Base-by-base conservation (phyloP, 1,139 yeast genomes). In the Trichomonascaceae sp. region DNA sequence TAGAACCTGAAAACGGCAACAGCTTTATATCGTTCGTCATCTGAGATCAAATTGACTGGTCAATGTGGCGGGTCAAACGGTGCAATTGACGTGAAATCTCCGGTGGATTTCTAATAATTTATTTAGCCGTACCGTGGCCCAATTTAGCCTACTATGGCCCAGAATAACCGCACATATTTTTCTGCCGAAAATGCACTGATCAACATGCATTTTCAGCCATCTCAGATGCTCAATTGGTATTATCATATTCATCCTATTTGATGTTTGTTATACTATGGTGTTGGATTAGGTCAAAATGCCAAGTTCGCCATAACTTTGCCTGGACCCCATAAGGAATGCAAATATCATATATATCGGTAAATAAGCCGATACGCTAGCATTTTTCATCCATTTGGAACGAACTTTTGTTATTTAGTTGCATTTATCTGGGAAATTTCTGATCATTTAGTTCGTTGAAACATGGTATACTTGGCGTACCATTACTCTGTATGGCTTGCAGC, bases 1-100 rank as follows among this genome's bases (percentile, higher is more conserved):
- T 52, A 9, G 46, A 30, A 19, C 46, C 51, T n/a, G 22, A 15
- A 32, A 43, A 50, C 18, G 43, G 18, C 15, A 50, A 17, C 8
- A 49, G 49, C 27, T 50, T 50, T 12, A 48, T 20, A 8, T 19
- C 46, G 17, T 27, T 19, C 13, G 30, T 44, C 41, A 15, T 36
- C 9, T 10, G 15, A 9, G 39, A 4, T 12, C 10, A 5, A 9
- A n/a, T n/a, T 32, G 15, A 5, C 5, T 15, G 7, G 41, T 9
- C 17, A 13, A 36, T 13, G 8, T 5, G 10, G 9, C 5, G 10
- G 2, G 32, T 10, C 9, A 22, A 22, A 22, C 6, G 6, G 6
- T 4, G 24, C 24, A 22, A 22, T 22, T 22, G 24, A 22, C 24
- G 3, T 22, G 3, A 6, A 22, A 22, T 22, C 6, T 22, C 24